Base-by-base conservation (phyloP, 108 stramenopile genomes). In the Cyclotella choctawhatcheeana region DNA sequence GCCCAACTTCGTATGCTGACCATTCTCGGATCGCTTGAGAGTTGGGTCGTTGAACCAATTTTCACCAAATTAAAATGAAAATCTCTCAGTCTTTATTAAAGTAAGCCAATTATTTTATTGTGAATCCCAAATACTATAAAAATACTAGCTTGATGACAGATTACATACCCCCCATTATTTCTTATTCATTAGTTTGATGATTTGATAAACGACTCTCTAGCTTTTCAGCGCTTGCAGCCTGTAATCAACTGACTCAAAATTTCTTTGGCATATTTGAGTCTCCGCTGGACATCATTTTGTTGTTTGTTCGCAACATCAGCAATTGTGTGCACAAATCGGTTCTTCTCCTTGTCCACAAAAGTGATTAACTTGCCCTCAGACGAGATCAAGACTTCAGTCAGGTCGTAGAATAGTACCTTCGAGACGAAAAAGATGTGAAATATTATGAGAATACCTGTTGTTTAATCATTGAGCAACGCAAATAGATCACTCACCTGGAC, bases 241-340 rank as follows among this genome's bases (percentile, higher is more conserved):
- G 71, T 33, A 52, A 96, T 77, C 16, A 98, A 83, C 85, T 94
- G 94, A 33, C 86, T 71, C 30, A 98, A 72, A 68, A 98, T 93
- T 45, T 97, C 98, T 73, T 95, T 96, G 0, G 96, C 89, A 67
- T 97, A 98, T 55, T 89, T 90, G 47, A 98, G 84, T 30, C 98
- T 92, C 73, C 93, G 94, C 12, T 84, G 82, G 33, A 98, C 88
- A 33, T 97, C 96, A 13, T 77, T 54, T 17, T 81, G 73, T 30
- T 82, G 84, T 33, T 79, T 87, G 45, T 80, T 90, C 0, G 85
- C 87, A 22, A 96, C 58, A 34, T 90, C 88, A 44, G 89, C 82
- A 25, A 95, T 75, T 24, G 73, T 77, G 74, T 91, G 86, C 5
- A 90, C 88, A 18, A 69, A 75, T 37, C 94, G 77, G 17, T 80